A percentile compares a stretch with the other conserved stretches of the same genome.
These are phyloP conservation scores for Wallacemonas rigidus DNA, from an alignment of 208 protist species.

Conservation along the genomic window DNA sequence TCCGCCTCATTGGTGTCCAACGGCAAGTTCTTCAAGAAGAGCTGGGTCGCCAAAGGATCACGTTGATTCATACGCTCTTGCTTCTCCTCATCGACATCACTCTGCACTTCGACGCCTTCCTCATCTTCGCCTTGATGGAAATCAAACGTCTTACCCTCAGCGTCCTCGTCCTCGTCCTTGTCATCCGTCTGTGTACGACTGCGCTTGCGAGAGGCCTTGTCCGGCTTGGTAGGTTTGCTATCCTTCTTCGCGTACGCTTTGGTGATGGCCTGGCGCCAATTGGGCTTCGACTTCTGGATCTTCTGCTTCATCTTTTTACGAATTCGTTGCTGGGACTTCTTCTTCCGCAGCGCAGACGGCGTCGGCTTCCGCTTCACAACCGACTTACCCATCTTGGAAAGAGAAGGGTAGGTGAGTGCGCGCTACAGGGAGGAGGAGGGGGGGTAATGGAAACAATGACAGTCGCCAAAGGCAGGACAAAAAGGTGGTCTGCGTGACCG, in stretches of 20 bases:
- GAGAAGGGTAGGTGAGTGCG: too few species aligned
- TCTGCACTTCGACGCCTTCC: slow-evolving; percentile 80
- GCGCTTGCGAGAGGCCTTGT: slow-evolving; percentile 44
- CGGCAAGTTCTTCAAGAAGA: slow-evolving; percentile 86
- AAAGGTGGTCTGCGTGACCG: too few species aligned
- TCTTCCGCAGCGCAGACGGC: slow-evolving; percentile 82
- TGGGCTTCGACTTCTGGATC: slow-evolving; percentile 73
- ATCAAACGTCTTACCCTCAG: slow-evolving; percentile 29
- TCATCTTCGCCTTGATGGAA: slow-evolving; percentile 43
- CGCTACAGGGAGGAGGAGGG: too few species aligned
- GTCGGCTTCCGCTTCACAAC: slow-evolving; percentile 80
- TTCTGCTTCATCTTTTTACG: slow-evolving; percentile 86
- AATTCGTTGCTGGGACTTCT: slow-evolving; percentile 87
- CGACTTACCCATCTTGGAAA: slow-evolving; percentile 62
- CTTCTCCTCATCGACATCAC: slow-evolving; percentile 90
- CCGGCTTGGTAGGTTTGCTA: slow-evolving; percentile 28
- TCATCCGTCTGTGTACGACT: slow-evolving; percentile 18
- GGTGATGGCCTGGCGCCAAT: slow-evolving; percentile 72
- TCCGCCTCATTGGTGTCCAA: slow-evolving; percentile 88
- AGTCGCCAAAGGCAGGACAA: too few species aligned
- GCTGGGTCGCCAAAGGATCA: slow-evolving; percentile 86
- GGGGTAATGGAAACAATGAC: too few species aligned
- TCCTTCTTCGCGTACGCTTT: slow-evolving; percentile 62
- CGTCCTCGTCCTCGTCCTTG: slow-evolving; percentile 28
- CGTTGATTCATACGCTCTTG: slow-evolving; percentile 84